Percentiles rank a stretch among this genome's conserved stretches.
Evolutionary conservation across 2,329 filamentous ascomycete genomes (phyloP).

Genomic region (Colletotrichum incanum): DNA sequence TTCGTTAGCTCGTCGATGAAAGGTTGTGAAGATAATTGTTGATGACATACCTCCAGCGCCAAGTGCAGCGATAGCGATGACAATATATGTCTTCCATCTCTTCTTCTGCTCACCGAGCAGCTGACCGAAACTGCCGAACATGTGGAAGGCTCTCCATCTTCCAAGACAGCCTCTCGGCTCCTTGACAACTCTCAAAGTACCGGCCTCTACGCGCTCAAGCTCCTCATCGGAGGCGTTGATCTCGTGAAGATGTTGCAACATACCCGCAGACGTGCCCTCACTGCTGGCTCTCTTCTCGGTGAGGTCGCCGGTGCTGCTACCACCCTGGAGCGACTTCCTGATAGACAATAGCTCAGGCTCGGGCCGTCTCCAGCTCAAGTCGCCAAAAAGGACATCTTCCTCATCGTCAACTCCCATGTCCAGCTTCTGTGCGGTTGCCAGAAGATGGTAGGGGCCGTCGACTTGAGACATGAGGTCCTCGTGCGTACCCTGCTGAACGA

Average conservation of each 20-base stretch:
- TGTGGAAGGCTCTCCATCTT: conserved; percentile 21
- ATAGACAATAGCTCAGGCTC: conserved; percentile 20
- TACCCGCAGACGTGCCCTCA: conserved; percentile 27
- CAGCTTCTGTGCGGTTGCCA: conserved; percentile 56
- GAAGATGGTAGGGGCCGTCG: conserved; percentile 59
- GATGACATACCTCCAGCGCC: conserved; percentile 35
- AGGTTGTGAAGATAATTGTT: neutral
- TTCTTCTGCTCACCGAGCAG: conserved; percentile 39
- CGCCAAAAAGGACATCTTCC: conserved; percentile 43
- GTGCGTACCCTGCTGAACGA: conserved; percentile 72
- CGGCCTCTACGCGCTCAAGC: conserved; percentile 23
- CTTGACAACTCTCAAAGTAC: conserved; percentile 16
- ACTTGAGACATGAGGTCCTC: conserved; percentile 63
- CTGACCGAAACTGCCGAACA: conserved; percentile 39
- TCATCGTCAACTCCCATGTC: conserved; percentile 38
- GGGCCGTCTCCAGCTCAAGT: conserved; percentile 39
- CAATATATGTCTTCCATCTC: conserved; percentile 40
- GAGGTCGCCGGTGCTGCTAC: conserved; percentile 35
- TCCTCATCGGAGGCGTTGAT: conserved; percentile 36
- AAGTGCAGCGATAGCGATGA: conserved; percentile 36
- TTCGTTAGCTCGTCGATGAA: neutral
- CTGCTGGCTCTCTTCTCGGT: conserved; percentile 35
- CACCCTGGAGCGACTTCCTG: conserved; percentile 7
- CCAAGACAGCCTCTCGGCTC: conserved; percentile 19
- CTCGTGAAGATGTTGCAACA: conserved; percentile 17